A percentile compares a stretch with the other conserved stretches of the same genome.
Conservation (phyloP, 2,329 filamentous ascomycete species). For the Xylaria sp. region DNA sequence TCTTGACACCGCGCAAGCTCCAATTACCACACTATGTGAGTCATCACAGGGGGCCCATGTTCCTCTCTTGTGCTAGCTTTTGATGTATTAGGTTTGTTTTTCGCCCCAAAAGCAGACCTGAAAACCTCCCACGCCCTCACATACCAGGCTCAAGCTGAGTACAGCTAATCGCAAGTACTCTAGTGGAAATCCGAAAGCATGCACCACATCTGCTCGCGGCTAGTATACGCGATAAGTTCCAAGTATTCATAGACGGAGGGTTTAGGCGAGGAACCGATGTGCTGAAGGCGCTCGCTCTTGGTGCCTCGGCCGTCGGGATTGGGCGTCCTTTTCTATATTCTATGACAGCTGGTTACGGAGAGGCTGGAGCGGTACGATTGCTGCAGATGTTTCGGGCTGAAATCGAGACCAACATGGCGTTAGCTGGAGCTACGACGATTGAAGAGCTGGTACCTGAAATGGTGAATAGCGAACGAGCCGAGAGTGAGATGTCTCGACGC, state of each 20-base stretch:
- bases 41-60: too few relatives aligned
- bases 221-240: not conserved
- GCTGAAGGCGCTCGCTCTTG: slow-evolving; percentile 58
- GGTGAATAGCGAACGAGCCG: slow-evolving; percentile 18
- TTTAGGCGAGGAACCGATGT: slow-evolving; percentile 43
- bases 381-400: slow-evolving; percentile 20
- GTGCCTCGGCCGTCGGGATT: slow-evolving; percentile 59
- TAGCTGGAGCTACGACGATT: slow-evolving; percentile 10
- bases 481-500: slow-evolving; percentile 17
- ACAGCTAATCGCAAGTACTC: too few relatives aligned
- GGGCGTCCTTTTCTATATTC: slow-evolving; percentile 56
- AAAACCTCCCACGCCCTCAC: too few relatives aligned
- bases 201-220: not conserved
- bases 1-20: not conserved
- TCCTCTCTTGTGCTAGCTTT: too few relatives aligned
- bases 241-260: not conserved
- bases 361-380: slow-evolving; percentile 9
- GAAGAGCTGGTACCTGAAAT: slow-evolving; percentile 13
- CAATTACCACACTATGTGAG: not conserved
- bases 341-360: slow-evolving; percentile 18
- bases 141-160: too few relatives aligned
- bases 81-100: too few relatives aligned
- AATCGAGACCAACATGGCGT: slow-evolving; percentile 22
- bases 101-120: too few relatives aligned
- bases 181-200: not conserved